Evolutionary conservation across 768 basidiomycete genomes (phyloP), one percentile per base, ranked within the genome.

Genomic region (Suillus subalutaceus): DNA sequence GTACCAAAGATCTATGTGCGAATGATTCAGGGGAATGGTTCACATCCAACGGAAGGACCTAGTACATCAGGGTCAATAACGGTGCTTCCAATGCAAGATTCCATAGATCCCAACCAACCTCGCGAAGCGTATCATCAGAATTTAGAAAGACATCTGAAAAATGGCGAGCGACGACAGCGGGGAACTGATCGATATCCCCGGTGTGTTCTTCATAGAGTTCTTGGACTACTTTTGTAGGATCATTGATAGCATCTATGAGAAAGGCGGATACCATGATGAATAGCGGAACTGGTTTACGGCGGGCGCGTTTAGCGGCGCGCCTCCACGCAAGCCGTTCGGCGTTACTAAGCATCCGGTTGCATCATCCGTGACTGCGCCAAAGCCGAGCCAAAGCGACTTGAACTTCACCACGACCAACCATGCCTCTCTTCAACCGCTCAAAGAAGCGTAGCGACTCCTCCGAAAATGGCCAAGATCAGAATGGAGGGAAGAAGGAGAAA

Each of bases 401-500:
- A 23, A 40, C 65, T 60, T 66, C 53, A 65, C 67, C 57, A 58
- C 72, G 43, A 68, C 70, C 50, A 88, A 68, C 69, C 53, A 88
- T 89, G 88, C 83, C 80, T 62, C 80, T 89, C 46, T 88, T 89
- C 80, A 88, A 75, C 68, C 82, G 88, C 72, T 9, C 59, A 60
- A 88, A 83, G 74, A 83, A 78, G 63, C 75, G 70, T 62, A 72
- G 68, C 40, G 78, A 77, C 65, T 74, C 79, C 61, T 58, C 64
- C 0, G 77, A 74, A 52, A 78, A 79, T 38, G 77, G 78, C 52
- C 73, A 77, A 52, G 83, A 85, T 72, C 79, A 80, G 60, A 77
- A 81, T 3, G 75, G 77, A 30, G 86, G 87, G 63, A 80, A 89
- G 80, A 93, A 91, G 80, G 90, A 93, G 71, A 96, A 95, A 82